Conservation (phyloP, 257 asterid genomes). For the Salvia splendens region DNA sequence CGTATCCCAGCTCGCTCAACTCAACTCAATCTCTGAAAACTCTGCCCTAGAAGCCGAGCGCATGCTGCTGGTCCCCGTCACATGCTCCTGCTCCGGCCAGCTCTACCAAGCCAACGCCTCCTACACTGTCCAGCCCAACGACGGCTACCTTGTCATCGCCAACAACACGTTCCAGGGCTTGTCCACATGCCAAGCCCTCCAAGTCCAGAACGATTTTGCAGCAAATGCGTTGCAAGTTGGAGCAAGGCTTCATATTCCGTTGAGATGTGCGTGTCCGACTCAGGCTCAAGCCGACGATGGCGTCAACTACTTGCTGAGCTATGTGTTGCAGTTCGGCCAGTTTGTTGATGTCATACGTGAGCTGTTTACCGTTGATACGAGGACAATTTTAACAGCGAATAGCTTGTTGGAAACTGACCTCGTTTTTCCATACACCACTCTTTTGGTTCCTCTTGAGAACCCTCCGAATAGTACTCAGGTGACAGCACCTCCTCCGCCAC, state of each 20-base stretch:
- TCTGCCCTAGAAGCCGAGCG: conserved; percentile 35
- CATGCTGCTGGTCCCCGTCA: conserved; percentile 64
- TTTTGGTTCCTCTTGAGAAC: conserved; percentile 64
- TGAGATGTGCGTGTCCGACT: conserved; percentile 90
- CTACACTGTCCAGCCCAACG: conserved; percentile 29
- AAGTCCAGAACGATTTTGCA: conserved; percentile 39
- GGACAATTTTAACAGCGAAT: conserved; percentile 53
- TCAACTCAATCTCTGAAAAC: conserved; percentile 54
- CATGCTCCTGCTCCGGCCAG: conserved; percentile 75
- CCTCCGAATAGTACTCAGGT: conserved; percentile 55
- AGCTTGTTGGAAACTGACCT: conserved; percentile 38
- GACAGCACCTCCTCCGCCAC: conserved; percentile 45
- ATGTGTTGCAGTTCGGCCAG: conserved; percentile 44
- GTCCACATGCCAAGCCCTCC: conserved; percentile 69
- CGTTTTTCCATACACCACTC: conserved; percentile 61
- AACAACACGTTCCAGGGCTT: conserved; percentile 56
- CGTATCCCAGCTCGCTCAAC: conserved; percentile 49
- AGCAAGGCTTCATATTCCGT: conserved; percentile 53
- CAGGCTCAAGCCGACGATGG: conserved; percentile 47
- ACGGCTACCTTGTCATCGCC: conserved; percentile 39
- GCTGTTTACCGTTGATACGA: conserved; percentile 42
- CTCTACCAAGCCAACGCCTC: conserved; percentile 57
- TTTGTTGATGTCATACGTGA: conserved; percentile 36
- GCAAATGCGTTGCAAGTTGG: conserved; percentile 29
- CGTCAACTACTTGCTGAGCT: conserved; percentile 60